Conservation (phyloP, 2,329 filamentous ascomycete species). For the Escovopsis sp. region DNA sequence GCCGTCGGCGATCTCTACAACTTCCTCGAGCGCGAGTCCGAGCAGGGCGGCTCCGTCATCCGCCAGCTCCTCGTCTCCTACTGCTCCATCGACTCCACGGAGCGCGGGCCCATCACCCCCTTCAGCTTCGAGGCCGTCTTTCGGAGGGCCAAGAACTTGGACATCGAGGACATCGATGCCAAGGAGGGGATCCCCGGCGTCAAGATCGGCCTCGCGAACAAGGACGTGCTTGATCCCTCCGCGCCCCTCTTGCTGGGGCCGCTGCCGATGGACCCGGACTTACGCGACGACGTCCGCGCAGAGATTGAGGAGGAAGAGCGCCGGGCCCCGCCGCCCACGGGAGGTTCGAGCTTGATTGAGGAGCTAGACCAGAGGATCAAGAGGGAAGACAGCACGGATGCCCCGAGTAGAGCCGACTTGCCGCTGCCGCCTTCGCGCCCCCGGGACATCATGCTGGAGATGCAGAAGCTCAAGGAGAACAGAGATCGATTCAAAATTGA, state of each 20-base stretch:
- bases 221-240: constrained; percentile 40
- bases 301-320: constrained; percentile 76
- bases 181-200: constrained; percentile 49
- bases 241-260: constrained; percentile 59
- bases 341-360: constrained; percentile 61
- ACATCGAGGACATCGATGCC: constrained; percentile 46
- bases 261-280: constrained; percentile 66
- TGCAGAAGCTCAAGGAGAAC: constrained; percentile 85
- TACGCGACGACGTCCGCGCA: constrained; percentile 72
- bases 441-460: constrained; percentile 83
- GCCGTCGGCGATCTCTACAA: constrained; percentile 72
- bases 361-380: constrained; percentile 83
- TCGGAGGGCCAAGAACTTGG: constrained; percentile 40
- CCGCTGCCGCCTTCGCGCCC: constrained; percentile 79
- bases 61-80: constrained; percentile 52
- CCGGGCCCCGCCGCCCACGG: constrained; percentile 55
- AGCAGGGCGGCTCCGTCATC: constrained; percentile 65
- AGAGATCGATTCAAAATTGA: constrained; percentile 85
- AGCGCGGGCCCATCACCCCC: constrained; percentile 47
- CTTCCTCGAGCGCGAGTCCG: constrained; percentile 75
- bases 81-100: constrained; percentile 42
- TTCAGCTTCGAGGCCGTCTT: constrained; percentile 47
- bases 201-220: constrained; percentile 46
- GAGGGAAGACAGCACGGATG: constrained; percentile 76
- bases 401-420: constrained; percentile 60